Evolutionary conservation across 2,329 filamentous ascomycete species (phyloP), one percentile per base, ranked within the genome.

Genomic region (Cryphonectria naterciae): DNA sequence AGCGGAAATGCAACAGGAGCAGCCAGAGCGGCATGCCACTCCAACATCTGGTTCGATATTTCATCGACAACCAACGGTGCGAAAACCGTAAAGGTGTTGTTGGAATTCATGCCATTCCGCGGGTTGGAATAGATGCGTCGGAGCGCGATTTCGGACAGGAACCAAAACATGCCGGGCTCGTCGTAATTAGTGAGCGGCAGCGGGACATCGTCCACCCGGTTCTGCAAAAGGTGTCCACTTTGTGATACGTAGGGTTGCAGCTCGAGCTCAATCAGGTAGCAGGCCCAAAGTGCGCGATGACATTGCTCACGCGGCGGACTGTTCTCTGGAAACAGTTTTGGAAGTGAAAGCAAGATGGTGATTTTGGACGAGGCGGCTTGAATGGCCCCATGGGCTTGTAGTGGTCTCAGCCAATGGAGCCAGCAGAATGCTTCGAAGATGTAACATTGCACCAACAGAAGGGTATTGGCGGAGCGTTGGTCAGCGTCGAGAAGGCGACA

Each of bases 191-290:
- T 74, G 28, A 74, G 62, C 6, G 74, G 72, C 2, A 75, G 67
- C 15, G 70, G 68, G 15, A 74, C 69, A 32, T 65, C 67, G 39
- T 75, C 72, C 56, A 70, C 32, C 22, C 22, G 19, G 46, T n/a
- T 52, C 22, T 52, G 46, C 46, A 52, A 52, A 11, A 52, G 46
- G 49, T 71, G 35, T 65, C 71, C 70, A 56, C 74, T 74, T 46
- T 70, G 75, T 0, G 75, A 73, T 2, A 75, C 71, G 54, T 74
- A 73, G 19, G 67, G 68, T 64, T 76, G 75, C 25, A 76, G 72
- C 41, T 74, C 71, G 67, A 74, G 73, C 67, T 76, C 75, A n/a
- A 75, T 69, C 17, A 76, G 65, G 41, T 76, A 76, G 60, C 75
- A 75, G n/a, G 75, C 70, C 75, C 75, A 76, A 67, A 74, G 75